These are phyloP conservation scores for Reutealis trisperma DNA, from an alignment of 345 rosid genomes.

Conservation along the genomic window DNA sequence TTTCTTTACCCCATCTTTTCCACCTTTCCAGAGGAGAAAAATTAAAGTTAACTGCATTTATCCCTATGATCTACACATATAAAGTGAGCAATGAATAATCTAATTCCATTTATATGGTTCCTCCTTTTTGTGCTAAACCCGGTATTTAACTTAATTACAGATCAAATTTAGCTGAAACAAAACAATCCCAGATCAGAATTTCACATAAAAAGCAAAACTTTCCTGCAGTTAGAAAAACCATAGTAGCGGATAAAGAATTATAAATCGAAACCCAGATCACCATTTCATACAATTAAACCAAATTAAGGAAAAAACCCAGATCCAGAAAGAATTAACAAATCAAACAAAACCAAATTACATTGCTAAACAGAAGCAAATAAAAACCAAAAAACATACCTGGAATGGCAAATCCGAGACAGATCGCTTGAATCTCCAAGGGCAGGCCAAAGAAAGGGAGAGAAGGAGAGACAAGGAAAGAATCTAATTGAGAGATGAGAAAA, in stretches of 20 bases:
- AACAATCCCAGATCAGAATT: constrained; percentile 15
- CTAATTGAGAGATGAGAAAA: not conserved
- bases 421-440: constrained; percentile 10
- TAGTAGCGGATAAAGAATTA: not conserved
- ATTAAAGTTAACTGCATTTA: not conserved
- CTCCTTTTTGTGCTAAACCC: not conserved
- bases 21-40: not conserved
- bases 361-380: not conserved
- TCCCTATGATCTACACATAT: not conserved
- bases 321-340: not conserved
- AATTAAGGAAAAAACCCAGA: not conserved
- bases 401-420: constrained; percentile 11
- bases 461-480: not conserved
- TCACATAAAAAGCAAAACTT: not conserved
- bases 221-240: not conserved
- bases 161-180: constrained; percentile 5
- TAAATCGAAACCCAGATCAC: constrained; percentile 3
- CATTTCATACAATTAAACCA: not conserved
- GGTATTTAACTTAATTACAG: not conserved
- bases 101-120: not conserved
- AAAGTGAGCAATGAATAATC: not conserved
- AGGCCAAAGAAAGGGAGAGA: not conserved
- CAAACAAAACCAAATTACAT: not conserved
- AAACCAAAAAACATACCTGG: constrained; percentile 14
- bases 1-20: not conserved